Percentiles rank a stretch among this genome's conserved stretches.
Evolutionary conservation across 495 filamentous ascomycete species (phyloP).

Genomic region (Xylaria sp.): DNA sequence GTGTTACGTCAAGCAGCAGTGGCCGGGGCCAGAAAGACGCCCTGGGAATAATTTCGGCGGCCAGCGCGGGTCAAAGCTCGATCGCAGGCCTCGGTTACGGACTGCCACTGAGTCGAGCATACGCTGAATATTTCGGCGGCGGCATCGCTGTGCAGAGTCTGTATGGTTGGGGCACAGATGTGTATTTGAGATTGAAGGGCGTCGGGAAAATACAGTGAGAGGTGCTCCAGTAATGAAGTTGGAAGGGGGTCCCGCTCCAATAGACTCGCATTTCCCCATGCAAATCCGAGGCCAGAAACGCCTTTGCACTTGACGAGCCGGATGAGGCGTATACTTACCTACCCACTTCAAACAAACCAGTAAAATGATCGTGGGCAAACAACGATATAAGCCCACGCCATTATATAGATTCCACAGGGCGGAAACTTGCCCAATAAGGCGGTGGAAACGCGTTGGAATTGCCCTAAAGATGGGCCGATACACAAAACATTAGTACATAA

Average conservation of each 20-base stretch:
- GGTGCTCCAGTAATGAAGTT: neutral
- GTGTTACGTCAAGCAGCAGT: slow-evolving; percentile 36
- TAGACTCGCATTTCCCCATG: neutral
- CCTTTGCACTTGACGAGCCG: neutral
- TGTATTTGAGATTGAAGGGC: slow-evolving; percentile 76
- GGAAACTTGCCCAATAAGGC: neutral
- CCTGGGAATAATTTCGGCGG: slow-evolving; percentile 72
- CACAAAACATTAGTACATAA: neutral
- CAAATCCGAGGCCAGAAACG: neutral
- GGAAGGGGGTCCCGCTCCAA: neutral
- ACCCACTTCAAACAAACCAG: neutral
- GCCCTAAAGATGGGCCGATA: neutral
- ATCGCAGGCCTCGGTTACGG: slow-evolving; percentile 94
- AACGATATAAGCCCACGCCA: neutral
- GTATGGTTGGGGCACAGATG: slow-evolving; percentile 86
- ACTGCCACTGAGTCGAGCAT: slow-evolving; percentile 86
- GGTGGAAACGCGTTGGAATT: neutral
- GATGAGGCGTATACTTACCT: neutral
- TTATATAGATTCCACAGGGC: neutral
- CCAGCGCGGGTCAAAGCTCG: slow-evolving; percentile 70
- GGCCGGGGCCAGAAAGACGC: slow-evolving; percentile 62
- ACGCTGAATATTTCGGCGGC: slow-evolving; percentile 98
- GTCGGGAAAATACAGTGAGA: slow-evolving; percentile 67
- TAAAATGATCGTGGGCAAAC: neutral
- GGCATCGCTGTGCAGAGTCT: slow-evolving; percentile 94